These are phyloP conservation scores for Scheffersomyces spartinae DNA, from an alignment of 805 yeast species.

Conservation along the genomic window DNA sequence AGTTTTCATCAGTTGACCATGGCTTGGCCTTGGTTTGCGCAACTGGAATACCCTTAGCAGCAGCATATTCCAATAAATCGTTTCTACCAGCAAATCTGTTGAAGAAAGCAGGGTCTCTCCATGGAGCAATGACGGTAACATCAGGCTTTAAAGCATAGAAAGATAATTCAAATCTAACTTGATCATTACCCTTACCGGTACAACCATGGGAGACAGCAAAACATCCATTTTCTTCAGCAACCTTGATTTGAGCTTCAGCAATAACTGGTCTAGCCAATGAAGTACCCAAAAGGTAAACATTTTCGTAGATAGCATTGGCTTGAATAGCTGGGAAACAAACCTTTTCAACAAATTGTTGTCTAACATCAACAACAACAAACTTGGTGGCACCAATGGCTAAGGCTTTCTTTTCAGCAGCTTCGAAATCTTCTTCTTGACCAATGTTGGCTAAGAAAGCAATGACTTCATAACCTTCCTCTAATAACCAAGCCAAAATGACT, in stretches of 20 bases:
- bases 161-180: conserved; percentile 93
- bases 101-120: conserved; percentile 96
- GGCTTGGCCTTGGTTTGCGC: conserved; percentile 98
- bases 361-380: conserved; percentile 87
- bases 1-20: conserved; percentile 99
- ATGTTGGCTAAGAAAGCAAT: conserved; percentile 97
- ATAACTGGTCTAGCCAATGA: conserved; percentile 98
- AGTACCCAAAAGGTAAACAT: conserved; percentile 92
- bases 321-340: conserved; percentile 95
- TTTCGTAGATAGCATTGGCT: conserved; percentile 95
- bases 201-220: conserved; percentile 98
- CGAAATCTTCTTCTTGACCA: conserved; percentile 99
- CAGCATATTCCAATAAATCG: conserved; percentile 90
- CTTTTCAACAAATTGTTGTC: conserved; percentile 88
- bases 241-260: conserved; percentile 95
- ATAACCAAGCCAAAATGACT: conserved; percentile 93
- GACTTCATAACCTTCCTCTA: conserved; percentile 96
- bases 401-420: conserved; percentile 93
- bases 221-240: conserved; percentile 95
- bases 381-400: conserved; percentile 95
- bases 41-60: conserved; percentile 83
- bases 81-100: conserved; percentile 97
- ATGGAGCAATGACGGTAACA: conserved; percentile 93
- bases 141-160: conserved; percentile 98
- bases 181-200: conserved; percentile 99